Evolutionary conservation across 2,329 filamentous ascomycete species (phyloP).

Genomic region (Pochonia chlamydosporia): DNA sequence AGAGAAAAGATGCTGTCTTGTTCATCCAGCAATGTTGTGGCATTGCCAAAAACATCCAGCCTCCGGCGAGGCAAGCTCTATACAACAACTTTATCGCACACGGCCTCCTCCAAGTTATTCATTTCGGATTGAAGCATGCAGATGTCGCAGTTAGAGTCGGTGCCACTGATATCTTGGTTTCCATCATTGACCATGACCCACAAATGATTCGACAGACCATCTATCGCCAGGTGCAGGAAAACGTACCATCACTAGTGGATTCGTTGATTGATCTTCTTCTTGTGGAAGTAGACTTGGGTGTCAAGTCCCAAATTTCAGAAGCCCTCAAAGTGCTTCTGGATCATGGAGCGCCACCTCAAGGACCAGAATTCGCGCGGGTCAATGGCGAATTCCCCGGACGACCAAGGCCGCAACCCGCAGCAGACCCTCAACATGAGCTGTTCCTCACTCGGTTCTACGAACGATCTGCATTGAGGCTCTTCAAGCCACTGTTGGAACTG

Average conservation of each 20-base stretch:
- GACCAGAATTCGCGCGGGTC: slow-evolving; percentile 53
- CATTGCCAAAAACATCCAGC: slow-evolving; percentile 91
- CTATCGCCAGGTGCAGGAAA: slow-evolving; percentile 85
- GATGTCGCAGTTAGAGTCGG: slow-evolving; percentile 85
- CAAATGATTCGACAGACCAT: slow-evolving; percentile 91
- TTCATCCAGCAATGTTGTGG: slow-evolving; percentile 96
- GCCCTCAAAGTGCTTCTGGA: slow-evolving; percentile 92
- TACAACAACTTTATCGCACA: slow-evolving; percentile 88
- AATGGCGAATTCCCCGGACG: slow-evolving; percentile 66
- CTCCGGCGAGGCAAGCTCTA: slow-evolving; percentile 69
- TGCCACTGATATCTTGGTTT: slow-evolving; percentile 87
- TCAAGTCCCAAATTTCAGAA: slow-evolving; percentile 93
- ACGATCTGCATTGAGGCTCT: slow-evolving; percentile 75
- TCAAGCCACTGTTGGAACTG: slow-evolving; percentile 78
- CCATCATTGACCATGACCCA: slow-evolving; percentile 92
- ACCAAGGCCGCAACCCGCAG: slow-evolving; percentile 43
- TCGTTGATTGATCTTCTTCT: slow-evolving; percentile 88
- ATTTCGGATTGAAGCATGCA: slow-evolving; percentile 79
- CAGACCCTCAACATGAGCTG: slow-evolving; percentile 72
- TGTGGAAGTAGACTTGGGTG: slow-evolving; percentile 85
- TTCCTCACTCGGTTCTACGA: slow-evolving; percentile 91
- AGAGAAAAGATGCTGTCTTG: slow-evolving; percentile 88
- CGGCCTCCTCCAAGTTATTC: slow-evolving; percentile 83
- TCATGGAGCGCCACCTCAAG: slow-evolving; percentile 45
- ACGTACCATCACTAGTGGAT: slow-evolving; percentile 79